Evolutionary conservation across 768 basidiomycete genomes (phyloP), one percentile per base, ranked within the genome.

Genomic region (Lyophyllum shimeji): DNA sequence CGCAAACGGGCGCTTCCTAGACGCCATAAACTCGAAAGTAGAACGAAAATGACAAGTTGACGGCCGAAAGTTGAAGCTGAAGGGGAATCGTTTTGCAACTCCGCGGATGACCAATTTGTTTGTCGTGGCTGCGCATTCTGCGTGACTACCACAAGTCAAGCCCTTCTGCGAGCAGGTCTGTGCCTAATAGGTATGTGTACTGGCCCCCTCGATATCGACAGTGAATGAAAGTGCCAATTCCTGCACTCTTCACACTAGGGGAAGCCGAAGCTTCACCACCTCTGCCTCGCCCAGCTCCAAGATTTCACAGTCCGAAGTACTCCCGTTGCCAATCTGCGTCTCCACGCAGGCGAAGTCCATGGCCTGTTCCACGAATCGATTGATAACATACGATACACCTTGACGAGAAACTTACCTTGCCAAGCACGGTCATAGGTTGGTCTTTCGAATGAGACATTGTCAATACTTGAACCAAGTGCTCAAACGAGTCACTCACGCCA

Each of bases 321-420:
- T 81, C 0, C 89, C 89, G 55, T 90, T 81, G 6, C 93, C 94
- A 51, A 96, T 86, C 70, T 98, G 95, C 21, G 94, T 92, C 71
- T 98, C 96, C 8, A 98, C 83, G 65, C 96, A 98, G 8, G 91
- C 79, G 60, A 94, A 82, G 63, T 93, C 91, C 72, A 93, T 80
- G 11, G 76, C 68, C 89, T 93, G 65, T 34, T 55, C 18, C 56
- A 23, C 45, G 11, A 23, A 29, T 57, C 21, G 54, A 42, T 31
- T 42, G 56, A 50, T 33, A 45, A 42, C 18, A 45, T 21, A 17
- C 17, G 34, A 48, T 51, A 25, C 39, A 44, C 53, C 49, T n/a
- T 50, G 50, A 46, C 33, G 55, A 53, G 31, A 33, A 52, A 69
- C 77, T 44, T 62, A 89, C 90, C 76, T 83, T 83, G 62, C 82